Percentiles rank a stretch among this genome's conserved stretches.
phyloP scores from a whole-genome alignment of 2,329 filamentous ascomycete species.

The Fusarium secorum region DNA sequence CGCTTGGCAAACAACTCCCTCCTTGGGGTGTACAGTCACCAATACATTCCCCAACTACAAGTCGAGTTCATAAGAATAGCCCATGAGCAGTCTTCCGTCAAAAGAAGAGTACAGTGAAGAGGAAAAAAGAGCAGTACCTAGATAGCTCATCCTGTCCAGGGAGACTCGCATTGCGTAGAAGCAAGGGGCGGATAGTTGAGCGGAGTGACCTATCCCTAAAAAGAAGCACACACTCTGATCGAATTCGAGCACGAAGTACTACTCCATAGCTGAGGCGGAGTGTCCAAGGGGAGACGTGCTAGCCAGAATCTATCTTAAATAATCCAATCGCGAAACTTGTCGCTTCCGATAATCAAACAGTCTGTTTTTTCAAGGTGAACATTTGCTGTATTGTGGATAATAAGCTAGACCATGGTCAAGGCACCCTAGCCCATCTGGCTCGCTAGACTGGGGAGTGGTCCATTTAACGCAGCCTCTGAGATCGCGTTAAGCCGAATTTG shows the following conservation, averaged over 20 bases:
- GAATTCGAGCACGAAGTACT: not conserved
- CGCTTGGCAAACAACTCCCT: not conserved
- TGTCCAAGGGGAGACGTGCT: not conserved
- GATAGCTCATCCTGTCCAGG: not conserved
- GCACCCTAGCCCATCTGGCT: slow-evolving; percentile 6
- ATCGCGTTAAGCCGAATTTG: slow-evolving; percentile 33
- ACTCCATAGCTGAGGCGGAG: slow-evolving; percentile 1
- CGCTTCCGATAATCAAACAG: slow-evolving; percentile 8
- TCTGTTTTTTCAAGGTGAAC: not conserved
- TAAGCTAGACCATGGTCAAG: not conserved
- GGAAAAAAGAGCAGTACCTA: not conserved
- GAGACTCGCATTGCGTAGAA: slow-evolving; percentile 32
- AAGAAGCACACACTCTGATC: slow-evolving; percentile 16
- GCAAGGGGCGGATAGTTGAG: slow-evolving; percentile 36
- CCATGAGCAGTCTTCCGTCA: not conserved
- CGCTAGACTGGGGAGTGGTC: slow-evolving; percentile 11
- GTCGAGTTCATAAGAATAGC: not conserved
- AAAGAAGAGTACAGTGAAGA: not conserved
- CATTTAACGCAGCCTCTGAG: slow-evolving; percentile 33
- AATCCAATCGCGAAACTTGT: slow-evolving; percentile 21
- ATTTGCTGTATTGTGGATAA: slow-evolving; percentile 5
- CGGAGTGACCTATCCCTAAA: slow-evolving; percentile 33
- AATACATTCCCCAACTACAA: not conserved
- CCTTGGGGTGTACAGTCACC: not conserved
- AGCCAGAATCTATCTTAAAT: not conserved